Percentiles rank a stretch among this genome's conserved stretches.
Conservation (phyloP, 805 yeast species). For the Monosporozyma solicola region DNA sequence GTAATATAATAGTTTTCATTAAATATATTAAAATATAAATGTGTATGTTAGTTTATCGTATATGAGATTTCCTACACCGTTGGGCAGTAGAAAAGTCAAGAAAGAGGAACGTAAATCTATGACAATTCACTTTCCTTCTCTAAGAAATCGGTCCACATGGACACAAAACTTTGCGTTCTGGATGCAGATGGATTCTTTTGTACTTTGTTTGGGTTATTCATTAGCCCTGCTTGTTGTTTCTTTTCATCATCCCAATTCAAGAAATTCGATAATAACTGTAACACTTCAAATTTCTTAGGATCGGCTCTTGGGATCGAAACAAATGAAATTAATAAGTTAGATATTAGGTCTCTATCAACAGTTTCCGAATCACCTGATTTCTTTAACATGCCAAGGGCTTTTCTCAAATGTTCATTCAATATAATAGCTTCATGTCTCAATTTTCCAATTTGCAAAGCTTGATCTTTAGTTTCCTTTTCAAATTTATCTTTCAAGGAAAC, state of each 20-base stretch:
- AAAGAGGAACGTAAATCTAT: background rate
- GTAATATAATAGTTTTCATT: background rate
- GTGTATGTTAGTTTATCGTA: constrained; percentile 5
- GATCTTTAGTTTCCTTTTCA: constrained; percentile 53
- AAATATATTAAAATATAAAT: background rate
- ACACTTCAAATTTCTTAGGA: constrained; percentile 86
- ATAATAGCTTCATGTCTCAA: constrained; percentile 91
- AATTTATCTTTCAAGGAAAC: constrained; percentile 28
- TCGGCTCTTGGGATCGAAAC: constrained; percentile 86
- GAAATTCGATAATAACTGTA: constrained; percentile 72
- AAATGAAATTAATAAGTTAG: constrained; percentile 79
- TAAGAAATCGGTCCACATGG: constrained; percentile 70
- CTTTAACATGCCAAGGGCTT: constrained; percentile 77
- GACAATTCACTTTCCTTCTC: constrained; percentile 53
- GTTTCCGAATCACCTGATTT: constrained; percentile 65
- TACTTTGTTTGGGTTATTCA: constrained; percentile 11
- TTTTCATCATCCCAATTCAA: constrained; percentile 84
- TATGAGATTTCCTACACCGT: background rate
- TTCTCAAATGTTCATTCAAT: constrained; percentile 89
- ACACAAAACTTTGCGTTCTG: constrained; percentile 51
- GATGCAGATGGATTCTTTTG: constrained; percentile 18
- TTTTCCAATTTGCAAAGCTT: constrained; percentile 77
- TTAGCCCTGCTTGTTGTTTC: constrained; percentile 65
- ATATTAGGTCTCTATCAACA: constrained; percentile 80
- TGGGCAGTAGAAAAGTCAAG: background rate